These are phyloP conservation scores for Phytophthora tentaculata DNA, from an alignment of 352 stramenopile genomes.

Conservation along the genomic window DNA sequence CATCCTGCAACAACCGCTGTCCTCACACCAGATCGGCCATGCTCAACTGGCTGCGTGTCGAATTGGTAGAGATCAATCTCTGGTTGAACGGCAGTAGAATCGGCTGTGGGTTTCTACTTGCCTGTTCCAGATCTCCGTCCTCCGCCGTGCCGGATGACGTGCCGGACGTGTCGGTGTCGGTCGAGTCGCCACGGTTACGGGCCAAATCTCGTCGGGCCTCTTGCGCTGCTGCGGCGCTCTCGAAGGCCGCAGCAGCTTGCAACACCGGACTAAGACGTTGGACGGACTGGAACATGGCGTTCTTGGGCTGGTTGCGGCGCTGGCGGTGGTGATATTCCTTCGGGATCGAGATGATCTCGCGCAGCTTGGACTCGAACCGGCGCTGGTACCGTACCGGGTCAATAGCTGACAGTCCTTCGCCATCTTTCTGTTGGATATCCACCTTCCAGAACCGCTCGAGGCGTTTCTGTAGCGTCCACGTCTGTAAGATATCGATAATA, in stretches of 20 bases:
- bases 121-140: slow-evolving; percentile 52
- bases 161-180: slow-evolving; percentile 32
- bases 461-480: slow-evolving; percentile 85
- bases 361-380: slow-evolving; percentile 85
- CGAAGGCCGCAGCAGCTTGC: slow-evolving; percentile 40
- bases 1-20: not conserved
- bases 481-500: slow-evolving; percentile 92
- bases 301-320: slow-evolving; percentile 21
- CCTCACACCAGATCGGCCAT: slow-evolving; percentile 27
- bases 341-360: slow-evolving; percentile 81
- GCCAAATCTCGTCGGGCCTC: slow-evolving; percentile 25
- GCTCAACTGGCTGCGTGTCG: slow-evolving; percentile 44
- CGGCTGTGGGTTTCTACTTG: slow-evolving; percentile 57
- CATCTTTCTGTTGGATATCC: slow-evolving; percentile 66
- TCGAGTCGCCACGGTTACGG: slow-evolving; percentile 39
- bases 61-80: slow-evolving; percentile 38
- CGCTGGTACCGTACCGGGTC: slow-evolving; percentile 75
- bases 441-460: slow-evolving; percentile 89
- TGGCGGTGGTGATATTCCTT: slow-evolving; percentile 55
- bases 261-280: slow-evolving; percentile 46
- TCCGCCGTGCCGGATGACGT: slow-evolving; percentile 31
- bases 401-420: slow-evolving; percentile 85
- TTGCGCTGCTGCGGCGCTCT: slow-evolving; percentile 29
- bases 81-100: slow-evolving; percentile 66
- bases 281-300: slow-evolving; percentile 37